phyloP scores from a whole-genome alignment of 2,329 filamentous ascomycete species.

The Penicillium sp. region DNA sequence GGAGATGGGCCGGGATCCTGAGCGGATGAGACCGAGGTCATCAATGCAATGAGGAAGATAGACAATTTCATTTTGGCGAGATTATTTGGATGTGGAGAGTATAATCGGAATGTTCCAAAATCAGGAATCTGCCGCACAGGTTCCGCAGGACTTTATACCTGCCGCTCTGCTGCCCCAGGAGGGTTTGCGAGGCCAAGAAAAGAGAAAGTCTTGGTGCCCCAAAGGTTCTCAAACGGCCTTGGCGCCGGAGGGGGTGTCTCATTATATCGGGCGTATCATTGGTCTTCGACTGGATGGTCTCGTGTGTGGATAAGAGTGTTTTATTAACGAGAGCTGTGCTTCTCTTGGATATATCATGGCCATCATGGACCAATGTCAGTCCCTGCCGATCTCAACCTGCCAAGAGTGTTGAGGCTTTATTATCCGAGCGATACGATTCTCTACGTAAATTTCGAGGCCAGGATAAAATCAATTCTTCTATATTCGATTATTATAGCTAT shows the following conservation, averaged over 20 bases:
- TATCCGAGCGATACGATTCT: background rate
- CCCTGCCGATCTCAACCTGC: background rate
- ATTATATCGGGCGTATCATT: background rate
- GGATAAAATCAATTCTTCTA: background rate
- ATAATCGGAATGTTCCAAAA: background rate
- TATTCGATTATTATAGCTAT: background rate
- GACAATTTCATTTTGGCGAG: slow-evolving; percentile 17
- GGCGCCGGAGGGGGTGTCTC: background rate
- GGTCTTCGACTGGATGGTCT: background rate
- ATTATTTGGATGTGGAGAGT: background rate
- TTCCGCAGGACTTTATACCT: slow-evolving; percentile 5
- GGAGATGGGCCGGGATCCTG: slow-evolving; percentile 30
- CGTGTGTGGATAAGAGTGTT: background rate
- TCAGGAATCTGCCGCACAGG: background rate
- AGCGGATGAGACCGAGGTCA: slow-evolving; percentile 17
- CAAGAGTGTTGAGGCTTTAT: background rate
- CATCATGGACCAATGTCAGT: background rate
- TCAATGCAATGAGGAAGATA: slow-evolving; percentile 11
- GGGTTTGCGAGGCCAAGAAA: slow-evolving; percentile 13
- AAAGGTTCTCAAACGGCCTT: slow-evolving; percentile 20
- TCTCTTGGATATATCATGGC: background rate
- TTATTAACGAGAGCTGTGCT: background rate
- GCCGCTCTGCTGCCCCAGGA: slow-evolving; percentile 9
- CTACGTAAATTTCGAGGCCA: background rate
- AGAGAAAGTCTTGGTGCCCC: slow-evolving; percentile 19